These are phyloP conservation scores for Kwoniella europaea DNA, from an alignment of 768 basidiomycete genomes.

Conservation along the genomic window DNA sequence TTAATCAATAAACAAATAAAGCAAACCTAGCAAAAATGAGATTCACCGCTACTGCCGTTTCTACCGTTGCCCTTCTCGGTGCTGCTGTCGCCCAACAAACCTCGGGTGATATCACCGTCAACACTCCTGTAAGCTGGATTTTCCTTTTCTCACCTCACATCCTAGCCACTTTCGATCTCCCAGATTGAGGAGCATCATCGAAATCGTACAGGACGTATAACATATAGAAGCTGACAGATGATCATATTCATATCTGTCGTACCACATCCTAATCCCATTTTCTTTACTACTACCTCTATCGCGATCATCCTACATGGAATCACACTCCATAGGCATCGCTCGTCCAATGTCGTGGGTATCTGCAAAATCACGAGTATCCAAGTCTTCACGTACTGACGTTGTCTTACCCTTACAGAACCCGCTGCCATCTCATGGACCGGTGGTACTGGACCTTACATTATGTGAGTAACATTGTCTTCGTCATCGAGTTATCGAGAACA, in stretches of 20 bases:
- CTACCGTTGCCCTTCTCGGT: conserved; percentile 34
- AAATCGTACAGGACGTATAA: no score
- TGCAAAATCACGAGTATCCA: not conserved
- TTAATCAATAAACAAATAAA: conserved; percentile 5
- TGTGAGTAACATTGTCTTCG: conserved; percentile 30
- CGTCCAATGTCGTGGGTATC: conserved; percentile 45
- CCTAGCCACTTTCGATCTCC: no score
- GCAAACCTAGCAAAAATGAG: conserved; percentile 27
- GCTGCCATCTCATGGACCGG: conserved; percentile 43
- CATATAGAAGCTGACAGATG: no score
- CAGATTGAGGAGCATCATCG: no score
- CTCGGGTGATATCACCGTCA: conserved; percentile 42
- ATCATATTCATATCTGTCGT: not conserved
- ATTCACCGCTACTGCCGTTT: conserved; percentile 27
- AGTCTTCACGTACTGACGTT: not conserved
- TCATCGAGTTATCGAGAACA: not conserved
- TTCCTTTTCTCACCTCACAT: no score
- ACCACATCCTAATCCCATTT: not conserved
- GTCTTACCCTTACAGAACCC: conserved; percentile 20
- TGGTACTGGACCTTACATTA: conserved; percentile 47
- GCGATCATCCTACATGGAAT: not conserved
- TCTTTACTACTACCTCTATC: not conserved
- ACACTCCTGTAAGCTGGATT: conserved; percentile 45
- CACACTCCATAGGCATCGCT: conserved; percentile 34
- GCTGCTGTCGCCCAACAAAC: conserved; percentile 49